Conservation (phyloP, 352 stramenopile species). For the Plasmopara halstedii region DNA sequence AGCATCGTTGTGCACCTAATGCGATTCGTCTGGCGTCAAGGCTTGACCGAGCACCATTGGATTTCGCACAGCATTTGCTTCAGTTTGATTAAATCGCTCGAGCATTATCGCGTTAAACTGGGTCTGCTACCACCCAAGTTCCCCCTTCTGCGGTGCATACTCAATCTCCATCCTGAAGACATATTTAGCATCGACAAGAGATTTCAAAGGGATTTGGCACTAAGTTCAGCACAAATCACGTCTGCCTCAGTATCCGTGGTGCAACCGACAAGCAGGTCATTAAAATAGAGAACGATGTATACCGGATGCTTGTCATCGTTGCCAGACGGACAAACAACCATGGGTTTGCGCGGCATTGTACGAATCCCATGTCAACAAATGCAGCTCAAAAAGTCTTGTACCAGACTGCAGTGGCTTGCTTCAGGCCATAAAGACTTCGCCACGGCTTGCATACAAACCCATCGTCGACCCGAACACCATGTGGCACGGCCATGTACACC, state of each 20-base stretch:
- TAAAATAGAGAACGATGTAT: slow-evolving; percentile 4
- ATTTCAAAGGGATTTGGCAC: background rate
- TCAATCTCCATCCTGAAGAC: background rate
- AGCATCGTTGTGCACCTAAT: background rate
- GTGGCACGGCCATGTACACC: slow-evolving; percentile 11
- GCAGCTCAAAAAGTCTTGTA: slow-evolving; percentile 11
- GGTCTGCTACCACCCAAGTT: background rate
- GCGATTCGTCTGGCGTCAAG: background rate
- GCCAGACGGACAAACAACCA: slow-evolving; percentile 5
- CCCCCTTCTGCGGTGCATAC: background rate
- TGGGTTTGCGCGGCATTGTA: background rate
- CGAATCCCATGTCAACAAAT: background rate
- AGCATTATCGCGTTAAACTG: background rate
- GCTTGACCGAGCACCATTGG: background rate
- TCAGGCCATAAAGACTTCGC: slow-evolving; percentile 27
- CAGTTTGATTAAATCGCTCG: background rate
- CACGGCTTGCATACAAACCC: slow-evolving; percentile 16
- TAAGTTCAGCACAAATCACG: background rate
- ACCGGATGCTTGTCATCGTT: background rate
- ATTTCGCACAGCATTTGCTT: background rate
- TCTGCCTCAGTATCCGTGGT: background rate
- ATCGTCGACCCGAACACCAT: no score
- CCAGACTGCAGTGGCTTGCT: slow-evolving; percentile 26
- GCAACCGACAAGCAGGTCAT: slow-evolving; percentile 7
- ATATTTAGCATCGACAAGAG: background rate